Evolutionary conservation across 495 filamentous ascomycete species (phyloP).

Genomic region (Hypoxylon fuscum): DNA sequence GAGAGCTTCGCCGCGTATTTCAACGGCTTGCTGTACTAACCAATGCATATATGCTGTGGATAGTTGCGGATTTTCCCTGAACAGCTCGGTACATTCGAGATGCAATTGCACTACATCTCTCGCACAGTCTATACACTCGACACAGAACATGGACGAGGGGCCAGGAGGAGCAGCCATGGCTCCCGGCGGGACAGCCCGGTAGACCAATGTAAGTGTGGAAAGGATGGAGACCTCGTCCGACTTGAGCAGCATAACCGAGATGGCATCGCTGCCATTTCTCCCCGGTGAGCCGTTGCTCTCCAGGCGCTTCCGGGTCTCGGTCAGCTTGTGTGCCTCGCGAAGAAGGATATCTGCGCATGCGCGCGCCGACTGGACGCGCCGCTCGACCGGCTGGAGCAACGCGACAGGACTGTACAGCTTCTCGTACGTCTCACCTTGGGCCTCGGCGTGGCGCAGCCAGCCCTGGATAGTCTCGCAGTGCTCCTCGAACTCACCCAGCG

Average conservation of each 20-base stretch:
- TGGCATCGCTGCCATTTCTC: conserved; percentile 12
- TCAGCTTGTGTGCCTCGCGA: conserved; percentile 5
- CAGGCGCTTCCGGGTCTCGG: conserved; percentile 4
- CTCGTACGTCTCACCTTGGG: conserved; percentile 62
- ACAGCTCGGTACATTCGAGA: conserved; percentile 57
- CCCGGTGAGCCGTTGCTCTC: conserved; percentile 3
- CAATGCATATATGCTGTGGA: conserved; percentile 66
- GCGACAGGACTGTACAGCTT: conserved; percentile 65
- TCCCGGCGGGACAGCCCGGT: conserved; percentile 63
- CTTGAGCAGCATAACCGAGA: conserved; percentile 54
- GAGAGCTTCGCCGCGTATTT: background rate
- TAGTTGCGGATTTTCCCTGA: conserved; percentile 49
- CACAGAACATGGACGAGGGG: conserved; percentile 55
- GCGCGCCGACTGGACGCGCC: conserved; percentile 48
- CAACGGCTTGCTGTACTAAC: conserved; percentile 45
- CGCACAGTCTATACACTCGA: conserved; percentile 65
- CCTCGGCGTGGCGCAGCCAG: conserved; percentile 59
- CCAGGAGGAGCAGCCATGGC: conserved; percentile 29
- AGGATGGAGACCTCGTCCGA: conserved; percentile 62
- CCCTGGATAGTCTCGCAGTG: conserved; percentile 33
- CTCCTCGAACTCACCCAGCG: background rate
- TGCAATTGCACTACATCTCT: conserved; percentile 60
- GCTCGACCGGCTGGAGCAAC: conserved; percentile 52
- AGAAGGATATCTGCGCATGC: background rate
- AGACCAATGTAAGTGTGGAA: conserved; percentile 62